Evolutionary conservation across 2,329 filamentous ascomycete species (phyloP).

Genomic region (Alternaria gansuensis): DNA sequence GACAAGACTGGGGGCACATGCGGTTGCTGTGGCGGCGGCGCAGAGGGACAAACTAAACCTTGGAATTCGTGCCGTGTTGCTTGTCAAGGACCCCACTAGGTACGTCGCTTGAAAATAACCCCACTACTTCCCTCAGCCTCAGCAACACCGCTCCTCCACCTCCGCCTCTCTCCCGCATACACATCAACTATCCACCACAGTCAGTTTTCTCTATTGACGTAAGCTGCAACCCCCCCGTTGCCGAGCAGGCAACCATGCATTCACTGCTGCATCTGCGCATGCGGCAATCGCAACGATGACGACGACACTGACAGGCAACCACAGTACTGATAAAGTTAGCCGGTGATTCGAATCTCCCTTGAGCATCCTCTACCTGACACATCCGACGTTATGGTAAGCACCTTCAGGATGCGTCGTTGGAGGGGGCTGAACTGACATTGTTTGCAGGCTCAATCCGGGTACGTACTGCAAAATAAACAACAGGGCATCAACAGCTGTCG

Average conservation of each 20-base stretch:
- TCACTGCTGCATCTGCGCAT: conserved; percentile 17
- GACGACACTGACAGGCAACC: conserved; percentile 52
- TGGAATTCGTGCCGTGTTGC: conserved; percentile 3
- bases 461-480: conserved; percentile 41
- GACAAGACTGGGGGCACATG: neutral
- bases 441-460: conserved; percentile 56
- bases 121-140: conserved; percentile 35
- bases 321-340: conserved; percentile 48
- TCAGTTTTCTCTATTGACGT: conserved; percentile 40
- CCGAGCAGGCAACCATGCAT: conserved; percentile 34
- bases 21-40: conserved; percentile 38
- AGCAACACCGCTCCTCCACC: conserved; percentile 36
- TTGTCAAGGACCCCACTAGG: conserved; percentile 35
- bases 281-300: conserved; percentile 41
- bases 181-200: conserved; percentile 27
- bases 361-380: conserved; percentile 33
- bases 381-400: conserved; percentile 50
- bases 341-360: conserved; percentile 31
- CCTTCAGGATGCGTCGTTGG: neutral
- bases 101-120: conserved; percentile 31
- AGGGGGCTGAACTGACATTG: conserved; percentile 28
- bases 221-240: conserved; percentile 27
- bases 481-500: conserved; percentile 25
- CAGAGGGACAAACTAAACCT: conserved; percentile 29
- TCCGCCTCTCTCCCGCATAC: conserved; percentile 31